A percentile compares a stretch with the other conserved stretches of the same genome.
These are phyloP conservation scores for Leishmania braziliensis DNA, from an alignment of 208 protist genomes.

Conservation along the genomic window DNA sequence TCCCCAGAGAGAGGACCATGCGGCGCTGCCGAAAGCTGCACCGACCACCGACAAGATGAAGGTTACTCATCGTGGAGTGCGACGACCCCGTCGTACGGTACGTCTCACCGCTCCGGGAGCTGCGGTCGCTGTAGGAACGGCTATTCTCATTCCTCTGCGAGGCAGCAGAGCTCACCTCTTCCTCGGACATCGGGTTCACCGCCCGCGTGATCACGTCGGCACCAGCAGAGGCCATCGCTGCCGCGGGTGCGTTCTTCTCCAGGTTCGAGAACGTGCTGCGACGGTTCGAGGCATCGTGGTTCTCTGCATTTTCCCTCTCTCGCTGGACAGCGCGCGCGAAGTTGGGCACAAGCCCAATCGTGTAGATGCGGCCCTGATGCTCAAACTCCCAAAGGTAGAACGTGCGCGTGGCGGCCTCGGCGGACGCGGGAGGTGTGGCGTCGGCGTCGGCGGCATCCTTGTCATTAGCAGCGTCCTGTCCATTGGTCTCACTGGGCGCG, in stretches of 20 bases:
- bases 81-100: constrained; percentile 15
- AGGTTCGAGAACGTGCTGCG: background rate
- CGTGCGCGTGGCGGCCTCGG: background rate
- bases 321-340: constrained; percentile 23
- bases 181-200: constrained; percentile 10
- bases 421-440: background rate
- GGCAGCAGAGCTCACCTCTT: constrained; percentile 1
- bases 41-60: background rate
- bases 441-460: background rate
- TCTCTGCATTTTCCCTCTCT: background rate
- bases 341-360: constrained; percentile 23
- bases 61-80: constrained; percentile 15
- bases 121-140: constrained; percentile 6
- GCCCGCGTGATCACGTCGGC: background rate
- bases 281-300: background rate
- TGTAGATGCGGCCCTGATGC: constrained; percentile 16
- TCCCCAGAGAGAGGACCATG: constrained; percentile 15
- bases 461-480: background rate
- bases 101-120: constrained; percentile 14
- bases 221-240: background rate
- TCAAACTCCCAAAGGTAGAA: constrained; percentile 30
- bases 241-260: background rate
- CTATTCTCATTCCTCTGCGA: background rate
- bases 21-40: constrained; percentile 5
- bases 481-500: background rate